Percentiles rank a stretch among this genome's conserved stretches.
Evolutionary conservation across 163 green algal genomes (phyloP).

Genomic region (Trebouxiophyceae sp.): DNA sequence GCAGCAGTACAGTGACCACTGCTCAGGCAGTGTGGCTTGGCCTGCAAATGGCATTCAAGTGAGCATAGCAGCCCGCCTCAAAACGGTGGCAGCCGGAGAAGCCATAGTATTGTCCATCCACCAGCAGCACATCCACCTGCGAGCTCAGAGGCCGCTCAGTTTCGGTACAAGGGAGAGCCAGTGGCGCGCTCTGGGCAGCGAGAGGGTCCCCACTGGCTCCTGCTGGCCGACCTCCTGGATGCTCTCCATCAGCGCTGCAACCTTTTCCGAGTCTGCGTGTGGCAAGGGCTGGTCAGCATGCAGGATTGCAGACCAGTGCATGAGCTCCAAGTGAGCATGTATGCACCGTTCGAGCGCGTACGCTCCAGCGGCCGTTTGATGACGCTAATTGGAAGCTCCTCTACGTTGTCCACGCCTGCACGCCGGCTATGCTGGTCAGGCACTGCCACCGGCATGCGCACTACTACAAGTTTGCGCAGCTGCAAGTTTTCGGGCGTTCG

Average conservation of each 20-base stretch:
- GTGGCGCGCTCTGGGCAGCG: no score
- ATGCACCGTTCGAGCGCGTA: not conserved
- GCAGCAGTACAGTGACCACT: constrained; percentile 2
- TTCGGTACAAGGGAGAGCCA: no score
- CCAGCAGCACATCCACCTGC: constrained; percentile 70
- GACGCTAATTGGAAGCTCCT: not conserved
- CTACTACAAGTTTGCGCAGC: no score
- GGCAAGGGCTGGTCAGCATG: not conserved
- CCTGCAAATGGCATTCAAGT: not conserved
- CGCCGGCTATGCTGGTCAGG: no score
- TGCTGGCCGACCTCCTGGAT: constrained; percentile 68
- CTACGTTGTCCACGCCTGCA: not conserved
- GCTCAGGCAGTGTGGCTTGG: not conserved
- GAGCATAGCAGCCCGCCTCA: constrained; percentile 16
- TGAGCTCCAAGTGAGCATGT: not conserved
- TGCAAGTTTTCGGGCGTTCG: no score
- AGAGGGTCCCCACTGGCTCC: constrained; percentile 58
- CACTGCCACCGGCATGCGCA: no score
- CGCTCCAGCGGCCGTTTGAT: not conserved
- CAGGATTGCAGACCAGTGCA: not conserved
- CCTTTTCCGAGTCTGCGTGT: constrained; percentile 57
- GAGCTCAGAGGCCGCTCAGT: no score
- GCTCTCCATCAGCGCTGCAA: constrained; percentile 59
- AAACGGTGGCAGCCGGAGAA: constrained; percentile 86
- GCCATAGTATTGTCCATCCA: constrained; percentile 83